Conservation (phyloP, 2,329 filamentous ascomycete species). For the Xylaria sp. region DNA sequence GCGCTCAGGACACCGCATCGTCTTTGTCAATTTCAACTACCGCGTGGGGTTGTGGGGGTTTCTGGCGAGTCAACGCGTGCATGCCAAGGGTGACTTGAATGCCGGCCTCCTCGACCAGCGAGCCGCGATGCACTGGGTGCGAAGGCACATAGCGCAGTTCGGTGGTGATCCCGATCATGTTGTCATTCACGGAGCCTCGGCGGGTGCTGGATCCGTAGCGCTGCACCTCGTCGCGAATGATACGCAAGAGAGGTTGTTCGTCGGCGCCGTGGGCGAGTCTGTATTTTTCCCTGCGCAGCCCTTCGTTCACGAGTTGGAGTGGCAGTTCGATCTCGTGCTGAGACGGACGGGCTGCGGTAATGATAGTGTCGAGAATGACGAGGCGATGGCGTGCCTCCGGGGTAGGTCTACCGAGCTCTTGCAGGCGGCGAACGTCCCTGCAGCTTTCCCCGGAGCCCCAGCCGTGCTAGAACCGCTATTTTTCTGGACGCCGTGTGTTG, state of each 20-base stretch:
- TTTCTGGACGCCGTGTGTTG: constrained; percentile 63
- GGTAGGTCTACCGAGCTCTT: constrained; percentile 48
- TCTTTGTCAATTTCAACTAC: constrained; percentile 71
- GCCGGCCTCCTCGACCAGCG: constrained; percentile 72
- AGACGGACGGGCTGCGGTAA: constrained; percentile 51
- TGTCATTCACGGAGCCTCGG: constrained; percentile 69
- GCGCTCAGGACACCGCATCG: constrained; percentile 56
- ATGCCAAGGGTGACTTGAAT: constrained; percentile 67
- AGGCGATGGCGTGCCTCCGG: constrained; percentile 56
- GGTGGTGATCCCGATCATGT: constrained; percentile 68
- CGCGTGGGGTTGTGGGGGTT: constrained; percentile 72
- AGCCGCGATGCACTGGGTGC: constrained; percentile 68
- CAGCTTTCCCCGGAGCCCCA: constrained; percentile 53
- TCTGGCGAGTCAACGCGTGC: constrained; percentile 65
- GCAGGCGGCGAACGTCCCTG: constrained; percentile 54
- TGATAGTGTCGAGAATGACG: constrained; percentile 36
- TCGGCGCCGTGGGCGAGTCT: constrained; percentile 58
- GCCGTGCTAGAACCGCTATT: constrained; percentile 52
- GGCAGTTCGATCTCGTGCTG: constrained; percentile 56
- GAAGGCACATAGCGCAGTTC: constrained; percentile 66
- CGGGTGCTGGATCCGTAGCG: constrained; percentile 67
- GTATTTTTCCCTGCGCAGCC: constrained; percentile 62
- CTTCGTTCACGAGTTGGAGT: constrained; percentile 56
- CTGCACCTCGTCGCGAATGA: constrained; percentile 13
- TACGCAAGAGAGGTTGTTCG: constrained; percentile 54